Evolutionary conservation across 139 green algal species (phyloP), one percentile per base, ranked within the genome.

Genomic region (Raphidocelis subcapitata): DNA sequence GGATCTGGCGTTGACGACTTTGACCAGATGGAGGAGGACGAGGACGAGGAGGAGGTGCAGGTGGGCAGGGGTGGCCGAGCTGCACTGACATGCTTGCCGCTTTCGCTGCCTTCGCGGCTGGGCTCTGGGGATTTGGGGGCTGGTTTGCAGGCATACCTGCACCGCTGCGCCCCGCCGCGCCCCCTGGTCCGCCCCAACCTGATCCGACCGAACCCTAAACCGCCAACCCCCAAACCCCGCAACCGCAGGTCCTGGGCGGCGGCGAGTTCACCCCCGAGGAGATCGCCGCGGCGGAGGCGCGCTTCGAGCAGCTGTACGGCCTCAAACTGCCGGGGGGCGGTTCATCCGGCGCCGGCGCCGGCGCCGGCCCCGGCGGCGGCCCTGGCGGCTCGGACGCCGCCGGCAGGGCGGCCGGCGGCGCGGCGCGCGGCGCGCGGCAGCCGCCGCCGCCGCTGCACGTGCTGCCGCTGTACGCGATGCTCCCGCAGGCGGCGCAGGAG

Each of bases 401-500:
- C 8, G 10, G 54, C 26, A 47, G 59, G 31, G 16, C 26, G 14
- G 46, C 8, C 12, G 35, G 60, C 64, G 59, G 41, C 41, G 12
- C 8, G 41, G 8, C 8, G 41, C 41, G 41, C 8, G 41, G 41
- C 12, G 8, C 41, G 60, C 67, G 37, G 35, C 62, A 52, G 52
- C 37, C 26, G 10, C 70, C 29, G 20, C 35, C 71, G 21, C 62
- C 70, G 14, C 41, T 96, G 31, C 87, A 96, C 67, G 94, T 98
- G 57, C 85, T 98, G 57, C 94, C 95, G n/a, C 87, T 99, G 74
- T 99, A 98, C 74, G 95, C 94, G 0, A 92, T 95, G 86, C 85
- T 99, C 69, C 86, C 91, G 20, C 67, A 77, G 69, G 72, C 71
- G 47, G 61, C 81, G 65, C 93, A 98, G 76, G 69, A 74, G 21